Conservation (phyloP, 2,329 filamentous ascomycete species). For the Cladosporium sp. region DNA sequence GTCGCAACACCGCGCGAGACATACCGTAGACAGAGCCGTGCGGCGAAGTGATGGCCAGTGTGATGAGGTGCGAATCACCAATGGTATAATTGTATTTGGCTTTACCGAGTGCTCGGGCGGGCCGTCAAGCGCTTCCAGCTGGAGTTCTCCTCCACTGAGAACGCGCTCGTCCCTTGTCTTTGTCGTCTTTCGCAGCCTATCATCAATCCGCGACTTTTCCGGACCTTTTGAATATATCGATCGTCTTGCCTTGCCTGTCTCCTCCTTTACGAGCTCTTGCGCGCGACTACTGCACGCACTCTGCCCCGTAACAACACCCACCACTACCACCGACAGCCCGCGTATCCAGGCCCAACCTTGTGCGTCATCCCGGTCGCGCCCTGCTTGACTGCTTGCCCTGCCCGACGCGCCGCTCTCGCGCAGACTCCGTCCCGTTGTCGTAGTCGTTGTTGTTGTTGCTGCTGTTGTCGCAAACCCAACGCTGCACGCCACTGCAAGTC, state of each 20-base stretch:
- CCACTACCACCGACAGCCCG: background rate
- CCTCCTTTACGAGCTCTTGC: background rate
- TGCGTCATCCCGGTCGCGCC: constrained; percentile 1
- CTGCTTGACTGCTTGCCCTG: background rate
- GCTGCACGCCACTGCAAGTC: background rate
- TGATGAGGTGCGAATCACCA: constrained; percentile 10
- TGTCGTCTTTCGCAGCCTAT: background rate
- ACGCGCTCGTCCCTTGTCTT: background rate
- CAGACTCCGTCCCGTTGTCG: too few species aligned
- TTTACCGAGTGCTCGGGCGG: constrained; percentile 3
- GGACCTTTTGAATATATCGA: background rate
- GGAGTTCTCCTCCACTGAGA: background rate
- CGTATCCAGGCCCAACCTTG: constrained; percentile 4
- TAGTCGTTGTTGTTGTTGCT: background rate
- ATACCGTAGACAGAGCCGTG: constrained; percentile 1
- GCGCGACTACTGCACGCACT: constrained; percentile 13
- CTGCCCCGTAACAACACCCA: constrained; percentile 1
- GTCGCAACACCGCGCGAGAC: background rate
- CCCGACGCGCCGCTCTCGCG: constrained; percentile 1
- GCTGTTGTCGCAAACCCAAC: background rate
- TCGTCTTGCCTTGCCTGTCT: background rate
- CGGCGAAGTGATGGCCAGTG: background rate
- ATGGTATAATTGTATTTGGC: constrained; percentile 1
- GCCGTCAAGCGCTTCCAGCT: background rate
- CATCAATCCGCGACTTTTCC: background rate